Evolutionary conservation across 805 yeast genomes (phyloP).

Genomic region (Saccharomyces jurei): DNA sequence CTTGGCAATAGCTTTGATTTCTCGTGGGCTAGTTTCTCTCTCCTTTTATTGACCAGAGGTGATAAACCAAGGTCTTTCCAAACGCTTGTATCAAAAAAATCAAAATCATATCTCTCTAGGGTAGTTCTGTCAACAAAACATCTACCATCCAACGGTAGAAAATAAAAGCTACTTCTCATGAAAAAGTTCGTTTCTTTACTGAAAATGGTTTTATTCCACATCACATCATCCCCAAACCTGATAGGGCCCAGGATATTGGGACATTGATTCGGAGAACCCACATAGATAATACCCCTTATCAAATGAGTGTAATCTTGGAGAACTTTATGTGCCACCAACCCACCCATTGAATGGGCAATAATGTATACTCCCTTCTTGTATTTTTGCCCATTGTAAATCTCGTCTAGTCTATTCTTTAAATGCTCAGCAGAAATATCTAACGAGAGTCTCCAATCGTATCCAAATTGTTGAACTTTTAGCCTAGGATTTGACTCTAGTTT

Average conservation of each 20-base stretch:
- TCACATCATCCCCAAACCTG: conserved; percentile 70
- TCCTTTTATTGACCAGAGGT: conserved; percentile 51
- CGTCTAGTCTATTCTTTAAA: conserved; percentile 40
- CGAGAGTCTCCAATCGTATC: conserved; percentile 91
- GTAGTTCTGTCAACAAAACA: conserved; percentile 61
- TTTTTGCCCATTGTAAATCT: conserved; percentile 33
- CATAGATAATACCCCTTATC: conserved; percentile 70
- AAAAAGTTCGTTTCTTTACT: conserved; percentile 78
- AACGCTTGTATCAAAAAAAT: conserved; percentile 69
- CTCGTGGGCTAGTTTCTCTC: conserved; percentile 11
- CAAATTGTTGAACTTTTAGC: conserved; percentile 60
- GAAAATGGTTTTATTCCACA: conserved; percentile 63
- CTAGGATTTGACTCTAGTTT: conserved; percentile 48
- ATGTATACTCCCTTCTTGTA: conserved; percentile 53
- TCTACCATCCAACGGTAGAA: conserved; percentile 68
- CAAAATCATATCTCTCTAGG: conserved; percentile 52
- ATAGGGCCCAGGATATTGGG: conserved; percentile 82
- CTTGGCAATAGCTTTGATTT: background rate
- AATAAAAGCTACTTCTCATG: conserved; percentile 78
- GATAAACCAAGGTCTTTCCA: conserved; percentile 74
- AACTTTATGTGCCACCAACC: conserved; percentile 73
- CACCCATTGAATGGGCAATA: conserved; percentile 94
- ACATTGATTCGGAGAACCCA: conserved; percentile 78
- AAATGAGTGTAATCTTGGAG: conserved; percentile 59
- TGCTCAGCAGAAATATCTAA: conserved; percentile 46